phyloP scores from a whole-genome alignment of 805 yeast genomes.

The Saccharomycopsis sp. region DNA sequence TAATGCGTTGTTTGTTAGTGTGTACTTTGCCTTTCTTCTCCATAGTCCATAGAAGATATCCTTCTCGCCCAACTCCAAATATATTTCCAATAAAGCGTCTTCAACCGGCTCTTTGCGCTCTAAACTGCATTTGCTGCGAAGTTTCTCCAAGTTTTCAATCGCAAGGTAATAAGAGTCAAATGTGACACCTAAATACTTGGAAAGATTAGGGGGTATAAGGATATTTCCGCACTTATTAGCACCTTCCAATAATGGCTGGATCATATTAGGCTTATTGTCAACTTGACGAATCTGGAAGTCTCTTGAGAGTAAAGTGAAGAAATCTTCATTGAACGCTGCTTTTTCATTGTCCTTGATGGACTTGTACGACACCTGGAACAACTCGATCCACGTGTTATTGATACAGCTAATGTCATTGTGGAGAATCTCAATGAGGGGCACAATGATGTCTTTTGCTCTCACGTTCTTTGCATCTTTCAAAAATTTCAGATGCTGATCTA shows the following conservation, averaged over 20 bases:
- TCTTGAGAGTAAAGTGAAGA: constrained; percentile 75
- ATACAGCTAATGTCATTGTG: constrained; percentile 76
- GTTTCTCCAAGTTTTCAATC: constrained; percentile 68
- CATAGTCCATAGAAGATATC: constrained; percentile 97
- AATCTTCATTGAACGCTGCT: constrained; percentile 72
- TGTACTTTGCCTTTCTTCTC: constrained; percentile 93
- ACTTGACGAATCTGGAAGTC: constrained; percentile 89
- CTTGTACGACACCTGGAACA: constrained; percentile 75
- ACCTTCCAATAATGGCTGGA: constrained; percentile 78
- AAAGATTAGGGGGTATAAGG: constrained; percentile 88
- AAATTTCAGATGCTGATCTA: constrained; percentile 32
- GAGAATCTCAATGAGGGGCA: constrained; percentile 72
- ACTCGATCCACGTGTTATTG: constrained; percentile 72
- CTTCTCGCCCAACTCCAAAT: constrained; percentile 82
- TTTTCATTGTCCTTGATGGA: constrained; percentile 75
- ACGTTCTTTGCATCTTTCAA: constrained; percentile 28
- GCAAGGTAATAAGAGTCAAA: constrained; percentile 92
- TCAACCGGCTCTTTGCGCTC: constrained; percentile 61
- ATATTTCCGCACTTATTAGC: constrained; percentile 62
- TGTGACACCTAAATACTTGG: constrained; percentile 79
- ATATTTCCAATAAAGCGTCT: constrained; percentile 87
- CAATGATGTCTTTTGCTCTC: constrained; percentile 55
- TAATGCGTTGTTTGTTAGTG: constrained; percentile 87
- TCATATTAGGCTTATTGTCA: constrained; percentile 78
- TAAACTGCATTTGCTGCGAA: neutral